These are phyloP conservation scores for Chalaropsis thielavioides DNA, from an alignment of 2,329 filamentous ascomycete genomes.

Conservation along the genomic window DNA sequence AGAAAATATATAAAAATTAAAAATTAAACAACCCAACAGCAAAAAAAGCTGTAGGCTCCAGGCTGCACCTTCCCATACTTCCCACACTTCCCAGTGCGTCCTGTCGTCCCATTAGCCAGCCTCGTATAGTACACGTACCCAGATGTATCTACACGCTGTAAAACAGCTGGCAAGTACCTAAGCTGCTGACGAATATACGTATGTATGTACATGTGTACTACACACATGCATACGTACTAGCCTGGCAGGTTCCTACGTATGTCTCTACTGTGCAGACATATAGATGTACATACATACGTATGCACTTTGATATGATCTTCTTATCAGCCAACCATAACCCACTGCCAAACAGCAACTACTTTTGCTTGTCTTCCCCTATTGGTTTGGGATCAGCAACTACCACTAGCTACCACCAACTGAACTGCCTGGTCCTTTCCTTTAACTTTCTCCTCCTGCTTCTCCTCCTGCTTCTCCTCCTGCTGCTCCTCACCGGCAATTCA, in stretches of 20 bases:
- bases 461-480: too few species aligned
- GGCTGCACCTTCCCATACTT: neutral
- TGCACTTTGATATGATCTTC: neutral
- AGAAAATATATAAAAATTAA: too few species aligned
- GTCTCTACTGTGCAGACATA: neutral
- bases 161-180: neutral
- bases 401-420: too few species aligned
- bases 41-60: too few species aligned
- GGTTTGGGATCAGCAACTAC: too few species aligned
- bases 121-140: neutral
- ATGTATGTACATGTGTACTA: slow-evolving; percentile 1
- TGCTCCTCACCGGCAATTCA: neutral
- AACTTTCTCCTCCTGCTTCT: too few species aligned
- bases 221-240: neutral
- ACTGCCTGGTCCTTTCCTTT: too few species aligned
- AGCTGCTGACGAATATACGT: neutral
- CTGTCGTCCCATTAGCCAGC: neutral
- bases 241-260: neutral
- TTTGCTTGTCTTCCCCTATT: too few species aligned
- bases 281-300: neutral
- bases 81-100: neutral
- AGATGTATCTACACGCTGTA: neutral
- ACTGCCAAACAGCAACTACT: too few species aligned
- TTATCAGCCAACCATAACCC: too few species aligned
- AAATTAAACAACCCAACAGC: too few species aligned